Base-by-base conservation (phyloP, 2,329 filamentous ascomycete genomes). In the Aspergillus sojae region DNA sequence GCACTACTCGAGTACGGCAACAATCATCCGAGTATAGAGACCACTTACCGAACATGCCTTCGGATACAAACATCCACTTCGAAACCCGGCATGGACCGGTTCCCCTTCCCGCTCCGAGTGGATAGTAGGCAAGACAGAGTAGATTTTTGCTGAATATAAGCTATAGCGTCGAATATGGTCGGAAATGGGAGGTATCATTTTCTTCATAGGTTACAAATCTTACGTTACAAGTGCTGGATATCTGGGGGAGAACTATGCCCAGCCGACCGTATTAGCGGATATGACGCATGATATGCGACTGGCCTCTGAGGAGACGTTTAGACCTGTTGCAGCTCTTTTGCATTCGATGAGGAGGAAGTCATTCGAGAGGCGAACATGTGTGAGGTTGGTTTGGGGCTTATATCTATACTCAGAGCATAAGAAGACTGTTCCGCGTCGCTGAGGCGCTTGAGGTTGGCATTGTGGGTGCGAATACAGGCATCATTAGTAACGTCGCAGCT, bases 301-400 rank as follows among this genome's bases (percentile, higher is more conserved):
- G 30, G 81, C 79, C 1, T 77, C 79, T 0, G 88, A 91, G 68
- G 88, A 91, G 75, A 86, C 84, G 0, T 91, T 91, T 67, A 87
- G 86, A 0, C 88, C 89, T 0, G 82, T 91, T 26, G 80, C 84
- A 28, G 88, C 86, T 0, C 74, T 91, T 88, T 88, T 68, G 82
- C 82, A 57, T 91, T 91, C 65, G 84, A 89, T n/a, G 86, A 82
- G 0, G 86, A 89, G 1, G 86, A 91, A 69, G 88, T 58, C 2
- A 12, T 63, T 14, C 19, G 28, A 19, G 32, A 48, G 32, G 63
- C 63, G 1, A 67, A 63, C 41, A n/a, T 43, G 39, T 60, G 59
- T 21, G 56, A 60, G 28, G 62, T 64, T 19, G 64, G 62, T 2
- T 53, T 64, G 11, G 3, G 62, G 3, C 19, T 43, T 67, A 59